These are phyloP conservation scores for Salix arbutifolia DNA, from an alignment of 345 rosid genomes.

Conservation along the genomic window DNA sequence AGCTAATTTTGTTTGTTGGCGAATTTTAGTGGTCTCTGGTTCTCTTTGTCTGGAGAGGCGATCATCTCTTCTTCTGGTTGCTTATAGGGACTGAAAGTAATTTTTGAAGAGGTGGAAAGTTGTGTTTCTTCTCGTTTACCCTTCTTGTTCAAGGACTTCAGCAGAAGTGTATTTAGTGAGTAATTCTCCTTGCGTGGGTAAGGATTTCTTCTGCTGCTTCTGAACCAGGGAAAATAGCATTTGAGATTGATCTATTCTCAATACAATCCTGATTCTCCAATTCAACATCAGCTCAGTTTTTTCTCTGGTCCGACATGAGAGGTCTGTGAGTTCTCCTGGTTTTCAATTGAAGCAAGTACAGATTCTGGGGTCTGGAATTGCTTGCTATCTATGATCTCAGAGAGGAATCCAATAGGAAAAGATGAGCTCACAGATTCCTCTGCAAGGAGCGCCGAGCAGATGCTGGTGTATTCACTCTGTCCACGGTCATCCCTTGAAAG, in stretches of 20 bases:
- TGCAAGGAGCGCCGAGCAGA: conserved; percentile 13
- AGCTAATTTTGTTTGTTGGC: conserved; percentile 32
- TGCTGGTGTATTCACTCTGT: conserved; percentile 13
- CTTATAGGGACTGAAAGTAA: conserved; percentile 24
- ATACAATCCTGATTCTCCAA: conserved; percentile 21
- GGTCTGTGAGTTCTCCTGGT: conserved; percentile 29
- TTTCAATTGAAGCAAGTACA: conserved; percentile 25
- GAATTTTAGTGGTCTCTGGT: conserved; percentile 30
- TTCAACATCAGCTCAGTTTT: conserved; percentile 33
- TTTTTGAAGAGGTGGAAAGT: conserved; percentile 27
- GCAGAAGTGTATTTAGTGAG: conserved; percentile 50
- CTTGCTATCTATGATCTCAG: conserved; percentile 12
- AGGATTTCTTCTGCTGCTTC: conserved; percentile 49
- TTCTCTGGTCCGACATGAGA: conserved; percentile 27
- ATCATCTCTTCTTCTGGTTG: conserved; percentile 29
- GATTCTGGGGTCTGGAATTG: conserved; percentile 28
- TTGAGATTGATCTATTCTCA: conserved; percentile 26
- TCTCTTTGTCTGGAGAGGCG: conserved; percentile 46
- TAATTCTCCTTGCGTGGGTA: conserved; percentile 78
- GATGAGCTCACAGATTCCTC: conserved; percentile 37
- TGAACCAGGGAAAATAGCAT: conserved; percentile 24
- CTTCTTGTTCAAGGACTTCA: conserved; percentile 42
- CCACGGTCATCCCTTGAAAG: conserved; percentile 12
- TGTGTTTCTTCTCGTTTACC: conserved; percentile 39
- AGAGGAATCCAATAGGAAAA: conserved; percentile 18